Percentiles rank a stretch among this genome's conserved stretches.
These are phyloP conservation scores for Castanospermum australe DNA, from an alignment of 306 rosid genomes.

Conservation along the genomic window DNA sequence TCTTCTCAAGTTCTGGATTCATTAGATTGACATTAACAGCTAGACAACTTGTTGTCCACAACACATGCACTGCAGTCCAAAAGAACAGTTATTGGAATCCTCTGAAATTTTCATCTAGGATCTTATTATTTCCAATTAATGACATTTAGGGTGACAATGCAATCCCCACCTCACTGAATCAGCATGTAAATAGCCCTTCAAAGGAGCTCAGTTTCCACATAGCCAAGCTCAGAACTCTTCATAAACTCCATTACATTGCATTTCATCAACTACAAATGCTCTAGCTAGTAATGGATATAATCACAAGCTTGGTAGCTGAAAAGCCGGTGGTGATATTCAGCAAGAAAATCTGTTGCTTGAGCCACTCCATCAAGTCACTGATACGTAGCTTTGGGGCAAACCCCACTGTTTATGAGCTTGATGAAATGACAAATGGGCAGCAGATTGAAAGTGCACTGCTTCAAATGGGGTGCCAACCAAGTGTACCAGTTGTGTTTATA, in stretches of 20 bases:
- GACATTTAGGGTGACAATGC: neutral
- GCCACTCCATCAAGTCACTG: slow-evolving; percentile 37
- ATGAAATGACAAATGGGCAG: slow-evolving; percentile 38
- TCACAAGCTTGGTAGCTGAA: slow-evolving; percentile 44
- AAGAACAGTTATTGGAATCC: neutral
- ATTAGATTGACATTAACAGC: neutral
- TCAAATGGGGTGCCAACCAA: slow-evolving; percentile 39
- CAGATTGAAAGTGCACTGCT: slow-evolving; percentile 34
- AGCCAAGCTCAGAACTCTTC: neutral
- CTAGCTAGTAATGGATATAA: slow-evolving; percentile 36
- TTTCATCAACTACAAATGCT: too few relatives aligned
- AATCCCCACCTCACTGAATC: neutral
- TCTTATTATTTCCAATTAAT: slow-evolving; percentile 9
- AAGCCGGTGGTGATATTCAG: slow-evolving; percentile 59
- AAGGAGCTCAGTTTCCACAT: neutral
- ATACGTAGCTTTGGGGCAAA: slow-evolving; percentile 50
- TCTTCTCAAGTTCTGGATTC: neutral
- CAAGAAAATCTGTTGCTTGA: slow-evolving; percentile 43
- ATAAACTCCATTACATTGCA: neutral
- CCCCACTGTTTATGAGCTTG: slow-evolving; percentile 46
- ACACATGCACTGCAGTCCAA: neutral
- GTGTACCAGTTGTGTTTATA: slow-evolving; percentile 55
- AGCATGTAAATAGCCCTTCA: slow-evolving; percentile 29
- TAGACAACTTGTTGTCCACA: slow-evolving; percentile 21
- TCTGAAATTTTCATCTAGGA: neutral